Percentiles rank a stretch among this genome's conserved stretches.
These are phyloP conservation scores for Cladosporium sp. DNA, from an alignment of 2,329 filamentous ascomycete species.

Conservation along the genomic window DNA sequence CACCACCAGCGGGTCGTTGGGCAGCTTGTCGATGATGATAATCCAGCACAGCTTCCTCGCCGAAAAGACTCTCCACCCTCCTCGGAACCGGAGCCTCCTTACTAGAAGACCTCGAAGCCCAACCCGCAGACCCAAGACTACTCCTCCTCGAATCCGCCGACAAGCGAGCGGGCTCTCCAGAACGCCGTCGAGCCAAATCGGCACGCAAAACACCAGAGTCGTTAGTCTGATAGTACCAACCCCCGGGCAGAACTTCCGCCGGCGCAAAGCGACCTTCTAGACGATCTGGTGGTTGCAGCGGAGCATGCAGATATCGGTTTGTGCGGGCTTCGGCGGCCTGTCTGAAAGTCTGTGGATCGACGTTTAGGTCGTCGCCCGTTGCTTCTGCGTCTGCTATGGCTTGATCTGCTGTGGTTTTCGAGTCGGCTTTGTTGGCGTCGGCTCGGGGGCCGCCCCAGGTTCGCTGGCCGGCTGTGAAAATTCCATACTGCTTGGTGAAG, in stretches of 20 bases:
- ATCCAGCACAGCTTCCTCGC: slow-evolving; percentile 67
- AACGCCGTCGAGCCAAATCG: slow-evolving; percentile 41
- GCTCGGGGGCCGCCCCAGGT: slow-evolving; percentile 94
- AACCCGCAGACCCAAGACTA: no score
- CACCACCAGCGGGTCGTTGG: slow-evolving; percentile 42
- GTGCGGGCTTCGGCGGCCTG: slow-evolving; percentile 47
- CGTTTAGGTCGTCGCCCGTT: slow-evolving; percentile 80
- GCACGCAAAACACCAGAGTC: slow-evolving; percentile 60
- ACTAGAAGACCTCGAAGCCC: neutral
- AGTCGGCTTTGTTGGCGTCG: slow-evolving; percentile 77
- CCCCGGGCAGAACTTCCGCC: slow-evolving; percentile 61
- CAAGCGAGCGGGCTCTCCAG: neutral
- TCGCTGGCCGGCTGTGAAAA: slow-evolving; percentile 87
- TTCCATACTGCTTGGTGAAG: slow-evolving; percentile 61
- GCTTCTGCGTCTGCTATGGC: slow-evolving; percentile 78
- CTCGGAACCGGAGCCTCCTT: slow-evolving; percentile 41
- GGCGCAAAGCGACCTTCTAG: slow-evolving; percentile 76
- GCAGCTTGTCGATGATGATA: slow-evolving; percentile 62
- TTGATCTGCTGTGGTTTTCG: slow-evolving; percentile 69
- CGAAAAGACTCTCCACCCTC: slow-evolving; percentile 69
- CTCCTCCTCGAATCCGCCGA: neutral
- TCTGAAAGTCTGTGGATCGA: slow-evolving; percentile 80
- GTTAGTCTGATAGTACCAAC: slow-evolving; percentile 65
- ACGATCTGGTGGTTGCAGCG: slow-evolving; percentile 68
- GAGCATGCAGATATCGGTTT: slow-evolving; percentile 31